phyloP scores from a whole-genome alignment of 2,329 filamentous ascomycete species.

The Colletotrichum sp. region DNA sequence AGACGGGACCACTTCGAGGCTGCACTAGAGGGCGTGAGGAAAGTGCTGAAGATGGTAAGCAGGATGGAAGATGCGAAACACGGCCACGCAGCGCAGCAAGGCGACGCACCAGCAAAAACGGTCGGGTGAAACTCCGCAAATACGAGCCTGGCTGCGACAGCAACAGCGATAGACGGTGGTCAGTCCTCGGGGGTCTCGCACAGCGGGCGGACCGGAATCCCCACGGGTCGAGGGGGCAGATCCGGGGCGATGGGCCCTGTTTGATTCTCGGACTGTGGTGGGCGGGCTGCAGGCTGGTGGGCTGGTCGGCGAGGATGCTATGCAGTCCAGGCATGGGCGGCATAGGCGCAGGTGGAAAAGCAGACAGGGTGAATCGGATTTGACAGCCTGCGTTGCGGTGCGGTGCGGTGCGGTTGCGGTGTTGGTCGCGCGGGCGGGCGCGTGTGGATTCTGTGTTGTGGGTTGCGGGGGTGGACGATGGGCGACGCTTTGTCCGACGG shows the following conservation, averaged over 20 bases:
- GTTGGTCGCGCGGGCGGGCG: neutral
- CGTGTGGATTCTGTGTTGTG: neutral
- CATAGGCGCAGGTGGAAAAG: neutral
- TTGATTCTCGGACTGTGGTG: neutral
- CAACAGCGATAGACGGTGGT: neutral
- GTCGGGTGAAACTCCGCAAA: conserved; percentile 18
- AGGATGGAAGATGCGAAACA: conserved; percentile 13
- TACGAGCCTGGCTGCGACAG: neutral
- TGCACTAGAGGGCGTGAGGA: neutral
- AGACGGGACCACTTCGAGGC: neutral
- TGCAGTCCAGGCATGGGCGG: neutral
- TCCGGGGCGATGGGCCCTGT: neutral
- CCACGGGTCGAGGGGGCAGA: neutral
- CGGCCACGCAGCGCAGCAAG: conserved; percentile 5
- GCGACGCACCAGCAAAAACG: neutral
- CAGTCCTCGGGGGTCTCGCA: neutral
- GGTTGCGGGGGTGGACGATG: conserved; percentile 11
- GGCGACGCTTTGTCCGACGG: conserved; percentile 23
- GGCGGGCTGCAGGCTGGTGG: neutral
- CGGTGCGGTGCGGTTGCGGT: neutral
- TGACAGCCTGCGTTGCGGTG: neutral
- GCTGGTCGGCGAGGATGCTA: neutral
- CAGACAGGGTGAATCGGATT: conserved; percentile 2
- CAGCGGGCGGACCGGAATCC: conserved; percentile 1
- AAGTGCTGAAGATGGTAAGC: conserved; percentile 6